These are phyloP conservation scores for Plenodomus tracheiphilus DNA, from an alignment of 2,329 filamentous ascomycete genomes.

Conservation along the genomic window DNA sequence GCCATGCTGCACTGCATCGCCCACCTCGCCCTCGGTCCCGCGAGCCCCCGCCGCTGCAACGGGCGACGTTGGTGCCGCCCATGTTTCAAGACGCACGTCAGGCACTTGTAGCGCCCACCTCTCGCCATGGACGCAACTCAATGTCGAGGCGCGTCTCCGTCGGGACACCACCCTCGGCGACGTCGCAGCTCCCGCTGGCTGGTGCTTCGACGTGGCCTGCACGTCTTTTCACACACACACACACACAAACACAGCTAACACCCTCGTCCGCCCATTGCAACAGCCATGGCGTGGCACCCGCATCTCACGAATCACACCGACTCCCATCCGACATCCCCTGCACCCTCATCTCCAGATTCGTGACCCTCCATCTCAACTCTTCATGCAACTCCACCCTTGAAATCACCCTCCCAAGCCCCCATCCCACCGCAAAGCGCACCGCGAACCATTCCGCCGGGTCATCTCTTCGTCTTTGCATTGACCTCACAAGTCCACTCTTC, in stretches of 20 bases:
- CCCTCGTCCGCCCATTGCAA: too few relatives aligned
- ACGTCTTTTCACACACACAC: too few relatives aligned
- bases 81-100: neutral
- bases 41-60: too few relatives aligned
- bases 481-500: neutral
- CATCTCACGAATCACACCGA: too few relatives aligned
- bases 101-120: neutral
- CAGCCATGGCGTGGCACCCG: too few relatives aligned
- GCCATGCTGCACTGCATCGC: neutral
- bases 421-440: neutral
- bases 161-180: neutral
- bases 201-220: too few relatives aligned
- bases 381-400: neutral
- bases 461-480: neutral
- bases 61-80: neutral
- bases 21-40: neutral
- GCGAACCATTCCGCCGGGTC: neutral
- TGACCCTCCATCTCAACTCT: neutral
- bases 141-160: neutral
- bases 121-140: neutral
- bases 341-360: neutral
- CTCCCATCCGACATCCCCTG: neutral
- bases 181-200: too few relatives aligned
- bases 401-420: neutral
- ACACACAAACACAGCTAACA: too few relatives aligned